phyloP scores from a whole-genome alignment of 192 early-diverging fungal genomes.

The Mortierella claussenii region DNA sequence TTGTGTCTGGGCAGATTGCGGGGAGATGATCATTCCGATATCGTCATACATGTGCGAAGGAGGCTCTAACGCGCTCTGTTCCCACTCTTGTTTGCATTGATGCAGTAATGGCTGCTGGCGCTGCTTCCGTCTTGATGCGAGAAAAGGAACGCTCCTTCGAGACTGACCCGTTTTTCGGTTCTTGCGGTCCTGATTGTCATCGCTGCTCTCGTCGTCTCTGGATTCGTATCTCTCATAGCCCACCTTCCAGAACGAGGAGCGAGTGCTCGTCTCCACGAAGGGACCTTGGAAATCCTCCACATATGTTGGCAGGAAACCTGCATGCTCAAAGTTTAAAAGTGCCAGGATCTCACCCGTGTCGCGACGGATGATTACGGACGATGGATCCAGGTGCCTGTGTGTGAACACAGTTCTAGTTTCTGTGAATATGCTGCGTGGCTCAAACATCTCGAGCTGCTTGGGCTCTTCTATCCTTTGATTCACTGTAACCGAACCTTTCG shows the following conservation, averaged over 20 bases:
- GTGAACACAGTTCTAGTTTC: slow-evolving; percentile 13
- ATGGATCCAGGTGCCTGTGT: slow-evolving; percentile 1
- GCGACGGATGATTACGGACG: slow-evolving; percentile 9
- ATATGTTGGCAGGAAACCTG: slow-evolving; percentile 35
- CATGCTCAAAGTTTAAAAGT: slow-evolving; percentile 21
- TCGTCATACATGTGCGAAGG: too few species aligned
- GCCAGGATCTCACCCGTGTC: slow-evolving; percentile 1
- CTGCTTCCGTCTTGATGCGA: too few species aligned
- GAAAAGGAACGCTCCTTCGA: too few species aligned
- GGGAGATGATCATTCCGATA: not conserved
- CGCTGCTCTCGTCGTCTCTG: not conserved
- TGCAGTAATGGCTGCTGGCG: too few species aligned
- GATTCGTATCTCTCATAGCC: not conserved
- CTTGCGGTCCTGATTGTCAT: not conserved
- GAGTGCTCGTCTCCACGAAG: slow-evolving; percentile 6
- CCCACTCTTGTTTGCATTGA: too few species aligned
- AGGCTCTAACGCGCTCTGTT: too few species aligned
- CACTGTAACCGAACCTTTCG: too few species aligned
- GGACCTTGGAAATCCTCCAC: slow-evolving; percentile 5
- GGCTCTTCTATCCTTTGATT: too few species aligned
- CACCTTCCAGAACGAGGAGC: slow-evolving; percentile 18
- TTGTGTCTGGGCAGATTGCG: not conserved
- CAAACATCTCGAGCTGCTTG: too few species aligned
- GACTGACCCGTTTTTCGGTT: too few species aligned
- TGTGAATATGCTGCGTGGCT: not conserved